Percentiles rank a stretch among this genome's conserved stretches.
Conservation (phyloP, 257 asterid genomes). For the Capsicum rhomboideum region DNA sequence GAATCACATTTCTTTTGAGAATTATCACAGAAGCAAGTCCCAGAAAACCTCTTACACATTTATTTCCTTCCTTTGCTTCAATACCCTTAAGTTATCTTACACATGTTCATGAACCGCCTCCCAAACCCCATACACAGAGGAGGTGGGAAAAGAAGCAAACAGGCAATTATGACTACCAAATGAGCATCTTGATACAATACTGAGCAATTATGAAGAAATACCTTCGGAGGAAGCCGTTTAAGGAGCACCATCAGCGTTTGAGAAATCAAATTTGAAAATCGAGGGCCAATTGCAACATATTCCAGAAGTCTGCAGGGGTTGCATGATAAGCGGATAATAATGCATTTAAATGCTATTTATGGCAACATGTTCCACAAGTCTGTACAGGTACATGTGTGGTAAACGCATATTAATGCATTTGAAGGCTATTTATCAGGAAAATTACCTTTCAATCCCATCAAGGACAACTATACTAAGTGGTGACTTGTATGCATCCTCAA, state of each 20-base stretch:
- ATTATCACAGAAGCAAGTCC: background rate
- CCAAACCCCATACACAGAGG: background rate
- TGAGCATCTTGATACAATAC: background rate
- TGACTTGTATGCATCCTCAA: conserved; percentile 96
- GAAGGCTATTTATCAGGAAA: conserved; percentile 4
- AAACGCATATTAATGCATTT: conserved; percentile 7
- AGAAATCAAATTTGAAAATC: conserved; percentile 84
- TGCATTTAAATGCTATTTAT: conserved; percentile 16
- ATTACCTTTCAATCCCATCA: conserved; percentile 94
- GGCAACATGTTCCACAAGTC: conserved; percentile 74
- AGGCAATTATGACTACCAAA: background rate
- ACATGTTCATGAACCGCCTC: background rate
- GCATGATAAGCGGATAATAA: conserved; percentile 8
- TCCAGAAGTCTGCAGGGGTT: conserved; percentile 62
- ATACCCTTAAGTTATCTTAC: background rate
- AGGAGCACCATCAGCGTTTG: conserved; percentile 92
- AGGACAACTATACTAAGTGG: conserved; percentile 86
- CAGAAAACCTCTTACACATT: background rate
- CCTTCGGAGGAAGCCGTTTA: conserved; percentile 93
- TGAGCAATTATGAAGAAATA: conserved; percentile 8
- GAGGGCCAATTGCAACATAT: conserved; percentile 90
- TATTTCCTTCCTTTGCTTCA: background rate
- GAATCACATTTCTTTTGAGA: background rate
- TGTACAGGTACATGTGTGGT: conserved; percentile 16
- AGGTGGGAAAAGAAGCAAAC: background rate